These are phyloP conservation scores for Phytopythium boreale DNA, from an alignment of 352 stramenopile genomes.

Conservation along the genomic window DNA sequence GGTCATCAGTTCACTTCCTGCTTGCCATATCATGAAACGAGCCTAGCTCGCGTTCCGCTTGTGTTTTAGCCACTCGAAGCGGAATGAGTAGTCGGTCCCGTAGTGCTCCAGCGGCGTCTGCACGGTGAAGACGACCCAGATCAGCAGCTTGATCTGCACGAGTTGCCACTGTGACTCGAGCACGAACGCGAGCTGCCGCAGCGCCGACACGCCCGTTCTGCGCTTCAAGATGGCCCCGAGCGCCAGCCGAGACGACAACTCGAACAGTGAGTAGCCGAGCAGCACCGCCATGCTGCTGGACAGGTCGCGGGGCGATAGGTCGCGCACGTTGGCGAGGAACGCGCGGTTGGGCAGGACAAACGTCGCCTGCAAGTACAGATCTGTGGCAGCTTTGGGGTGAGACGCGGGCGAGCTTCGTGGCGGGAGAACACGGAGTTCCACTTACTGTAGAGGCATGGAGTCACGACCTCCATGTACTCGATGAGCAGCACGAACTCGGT, in stretches of 20 bases:
- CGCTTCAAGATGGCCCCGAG: slow-evolving; percentile 11
- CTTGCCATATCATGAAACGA: no score
- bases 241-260: slow-evolving; percentile 10
- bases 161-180: slow-evolving; percentile 18
- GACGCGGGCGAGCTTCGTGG: no score
- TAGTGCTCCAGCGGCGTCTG: slow-evolving; percentile 18
- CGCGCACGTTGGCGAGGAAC: slow-evolving; percentile 26
- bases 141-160: slow-evolving; percentile 18
- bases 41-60: no score
- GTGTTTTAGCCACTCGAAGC: slow-evolving; percentile 26
- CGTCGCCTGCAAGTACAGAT: slow-evolving; percentile 13
- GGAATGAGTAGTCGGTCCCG: slow-evolving; percentile 26
- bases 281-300: slow-evolving; percentile 8
- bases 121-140: slow-evolving; percentile 23
- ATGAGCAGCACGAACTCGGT: slow-evolving; percentile 39
- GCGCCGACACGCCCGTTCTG: slow-evolving; percentile 4
- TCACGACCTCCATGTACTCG: slow-evolving; percentile 34
- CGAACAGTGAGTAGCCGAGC: slow-evolving; percentile 6
- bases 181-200: slow-evolving; percentile 22
- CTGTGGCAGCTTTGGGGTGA: slow-evolving; percentile 7
- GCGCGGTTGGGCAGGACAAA: slow-evolving; percentile 23
- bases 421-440: not conserved
- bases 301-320: slow-evolving; percentile 10
- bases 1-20: no score
- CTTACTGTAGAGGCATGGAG: slow-evolving; percentile 31